A percentile compares a stretch with the other conserved stretches of the same genome.
These are phyloP conservation scores for Chenopodium quinoa DNA, from an alignment of 148 eudicot species.

Conservation along the genomic window DNA sequence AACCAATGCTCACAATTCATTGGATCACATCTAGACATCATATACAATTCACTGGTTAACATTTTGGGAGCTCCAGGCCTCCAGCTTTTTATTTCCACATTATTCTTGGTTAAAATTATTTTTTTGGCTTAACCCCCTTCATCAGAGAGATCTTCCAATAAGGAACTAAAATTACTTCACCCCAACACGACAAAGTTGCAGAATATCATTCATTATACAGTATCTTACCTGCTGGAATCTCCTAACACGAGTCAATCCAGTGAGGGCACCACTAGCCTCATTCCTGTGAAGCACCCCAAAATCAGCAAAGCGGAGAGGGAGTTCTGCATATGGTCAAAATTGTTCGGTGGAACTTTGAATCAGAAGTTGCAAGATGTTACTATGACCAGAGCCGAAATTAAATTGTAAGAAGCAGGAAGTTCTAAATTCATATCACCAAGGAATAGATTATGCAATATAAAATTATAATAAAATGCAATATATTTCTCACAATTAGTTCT, in stretches of 20 bases:
- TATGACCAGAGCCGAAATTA: neutral
- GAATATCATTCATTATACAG: neutral
- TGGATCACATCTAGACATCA: neutral
- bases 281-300: slow-evolving; percentile 97
- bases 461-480: neutral
- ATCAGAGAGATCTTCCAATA: neutral
- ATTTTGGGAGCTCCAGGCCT: neutral
- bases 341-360: neutral
- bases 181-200: neutral
- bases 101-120: neutral
- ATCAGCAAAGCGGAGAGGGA: slow-evolving; percentile 95
- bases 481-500: neutral
- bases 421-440: neutral
- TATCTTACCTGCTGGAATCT: slow-evolving; percentile 93
- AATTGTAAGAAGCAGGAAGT: neutral
- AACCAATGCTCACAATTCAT: neutral
- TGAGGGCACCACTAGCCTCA: slow-evolving; percentile 99
- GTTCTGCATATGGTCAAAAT: slow-evolving; percentile 54
- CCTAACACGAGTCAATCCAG: slow-evolving; percentile 98
- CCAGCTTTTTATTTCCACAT: neutral
- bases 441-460: neutral
- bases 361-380: neutral
- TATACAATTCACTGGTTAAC: neutral
- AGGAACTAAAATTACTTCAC: neutral
- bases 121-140: neutral